Conservation (phyloP, 257 asterid species). For the Solanum bulbocastanum region DNA sequence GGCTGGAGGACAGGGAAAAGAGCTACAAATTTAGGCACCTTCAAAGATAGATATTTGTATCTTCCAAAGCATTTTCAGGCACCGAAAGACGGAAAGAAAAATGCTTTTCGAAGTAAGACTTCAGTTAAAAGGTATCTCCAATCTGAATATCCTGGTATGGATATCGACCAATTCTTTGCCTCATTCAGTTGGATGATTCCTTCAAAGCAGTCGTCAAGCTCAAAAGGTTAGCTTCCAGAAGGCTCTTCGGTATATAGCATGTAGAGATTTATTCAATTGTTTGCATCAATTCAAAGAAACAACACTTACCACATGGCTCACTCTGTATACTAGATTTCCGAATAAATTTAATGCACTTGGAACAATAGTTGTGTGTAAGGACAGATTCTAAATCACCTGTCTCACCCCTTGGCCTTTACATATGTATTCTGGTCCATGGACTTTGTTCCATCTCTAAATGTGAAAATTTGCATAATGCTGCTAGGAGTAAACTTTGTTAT, state of each 20-base stretch:
- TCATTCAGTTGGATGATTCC: constrained; percentile 89
- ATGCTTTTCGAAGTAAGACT: constrained; percentile 44
- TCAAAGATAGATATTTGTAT: constrained; percentile 58
- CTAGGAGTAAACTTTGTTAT: background rate
- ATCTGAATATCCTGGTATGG: constrained; percentile 37
- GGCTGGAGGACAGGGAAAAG: constrained; percentile 69
- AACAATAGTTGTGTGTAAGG: background rate
- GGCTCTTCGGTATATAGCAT: background rate
- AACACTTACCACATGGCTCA: background rate
- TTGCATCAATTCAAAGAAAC: background rate
- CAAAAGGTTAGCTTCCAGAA: constrained; percentile 29
- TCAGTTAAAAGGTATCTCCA: constrained; percentile 42
- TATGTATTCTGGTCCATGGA: background rate
- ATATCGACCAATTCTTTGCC: constrained; percentile 44
- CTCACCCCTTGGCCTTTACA: background rate
- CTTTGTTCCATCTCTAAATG: background rate
- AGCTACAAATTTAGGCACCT: constrained; percentile 32
- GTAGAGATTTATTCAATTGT: background rate
- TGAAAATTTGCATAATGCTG: background rate
- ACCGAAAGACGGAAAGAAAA: constrained; percentile 1
- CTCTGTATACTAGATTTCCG: background rate
- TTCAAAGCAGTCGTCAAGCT: constrained; percentile 4
- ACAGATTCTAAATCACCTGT: background rate
- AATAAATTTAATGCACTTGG: background rate
- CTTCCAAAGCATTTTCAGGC: constrained; percentile 29